Evolutionary conservation across 2,329 filamentous ascomycete species (phyloP), one percentile per base, ranked within the genome.

Genomic region (Claviceps digitariae): DNA sequence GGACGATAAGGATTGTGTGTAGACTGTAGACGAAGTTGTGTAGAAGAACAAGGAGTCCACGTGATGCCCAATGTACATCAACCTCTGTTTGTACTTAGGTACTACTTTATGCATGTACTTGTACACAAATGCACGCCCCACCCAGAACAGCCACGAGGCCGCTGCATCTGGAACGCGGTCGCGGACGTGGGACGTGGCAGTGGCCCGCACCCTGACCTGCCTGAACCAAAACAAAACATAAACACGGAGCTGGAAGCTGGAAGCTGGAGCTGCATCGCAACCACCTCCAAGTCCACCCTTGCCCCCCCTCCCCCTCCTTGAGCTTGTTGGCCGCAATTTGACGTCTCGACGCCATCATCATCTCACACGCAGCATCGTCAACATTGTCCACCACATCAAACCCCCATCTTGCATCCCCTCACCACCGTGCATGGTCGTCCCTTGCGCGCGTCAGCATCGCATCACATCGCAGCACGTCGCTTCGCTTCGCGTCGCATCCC

Each of bases 151-250:
- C 10, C 34, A 38, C 34, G 34, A 38, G 34, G 4, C 34, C 15
- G 34, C 13, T 44, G n/a, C 20, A 43, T 43, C 41, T 15, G 21
- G 23, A 34, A 34, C 21, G 10, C 21, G 21, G 41, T n/a, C 41
- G 41, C 41, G 41, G 41, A 23, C n/a, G 38, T 40, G 38, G n/a
- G 8, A 3, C 12, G 10, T 6, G 13, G 41, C 2, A 20, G 20
- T 23, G 23, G 20, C 52, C 48, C n/a, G n/a, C n/a, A n/a, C n/a
- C n/a, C n/a, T n/a, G n/a, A n/a, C n/a, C n/a, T 9, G 27, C 31
- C 40, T 21, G 7, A 50, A 43, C 15, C 38, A 48, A 51, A 56
- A 48, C 55, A 56, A 56, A 55, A 56, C 53, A 55, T 53, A 55
- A 55, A 56, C 55, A 56, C 54, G 13, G n/a, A n/a, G n/a, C n/a